Conservation (phyloP, 108 stramenopile species). For the Fistulifera pelliculosa region DNA sequence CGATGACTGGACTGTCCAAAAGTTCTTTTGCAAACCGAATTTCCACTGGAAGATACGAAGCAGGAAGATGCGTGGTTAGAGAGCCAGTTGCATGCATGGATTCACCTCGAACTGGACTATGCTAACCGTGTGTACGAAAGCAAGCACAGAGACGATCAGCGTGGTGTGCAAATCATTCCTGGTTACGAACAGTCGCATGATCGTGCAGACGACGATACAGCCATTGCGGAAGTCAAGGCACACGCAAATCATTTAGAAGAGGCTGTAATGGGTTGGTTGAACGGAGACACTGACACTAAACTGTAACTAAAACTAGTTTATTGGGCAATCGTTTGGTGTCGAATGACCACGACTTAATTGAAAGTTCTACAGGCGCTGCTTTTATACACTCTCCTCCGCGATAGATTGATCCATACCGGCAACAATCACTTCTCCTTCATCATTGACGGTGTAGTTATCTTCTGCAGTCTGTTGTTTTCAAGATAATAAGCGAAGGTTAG, state of each 20-base stretch:
- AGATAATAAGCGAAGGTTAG: too few relatives aligned
- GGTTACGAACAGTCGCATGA: constrained; percentile 50
- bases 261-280: too few relatives aligned
- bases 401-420: neutral
- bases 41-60: constrained; percentile 24
- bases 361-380: constrained; percentile 3
- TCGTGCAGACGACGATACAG: constrained; percentile 54
- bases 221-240: constrained; percentile 18
- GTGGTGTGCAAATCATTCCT: constrained; percentile 72
- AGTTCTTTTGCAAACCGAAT: constrained; percentile 38
- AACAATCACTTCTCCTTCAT: constrained; percentile 26
- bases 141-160: constrained; percentile 69
- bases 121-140: constrained; percentile 46
- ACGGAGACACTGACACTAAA: too few relatives aligned
- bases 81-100: neutral
- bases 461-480: constrained; percentile 28
- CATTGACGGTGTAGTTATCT: constrained; percentile 39
- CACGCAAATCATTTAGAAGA: too few relatives aligned
- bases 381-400: neutral
- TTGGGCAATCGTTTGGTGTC: too few relatives aligned
- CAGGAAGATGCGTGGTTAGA: constrained; percentile 13
- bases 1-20: constrained; percentile 48
- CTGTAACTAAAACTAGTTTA: too few relatives aligned
- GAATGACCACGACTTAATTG: neutral
- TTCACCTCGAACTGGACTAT: constrained; percentile 54